These are phyloP conservation scores for Trichophaea hybrida DNA, from an alignment of 2,329 filamentous ascomycete genomes.

Conservation along the genomic window DNA sequence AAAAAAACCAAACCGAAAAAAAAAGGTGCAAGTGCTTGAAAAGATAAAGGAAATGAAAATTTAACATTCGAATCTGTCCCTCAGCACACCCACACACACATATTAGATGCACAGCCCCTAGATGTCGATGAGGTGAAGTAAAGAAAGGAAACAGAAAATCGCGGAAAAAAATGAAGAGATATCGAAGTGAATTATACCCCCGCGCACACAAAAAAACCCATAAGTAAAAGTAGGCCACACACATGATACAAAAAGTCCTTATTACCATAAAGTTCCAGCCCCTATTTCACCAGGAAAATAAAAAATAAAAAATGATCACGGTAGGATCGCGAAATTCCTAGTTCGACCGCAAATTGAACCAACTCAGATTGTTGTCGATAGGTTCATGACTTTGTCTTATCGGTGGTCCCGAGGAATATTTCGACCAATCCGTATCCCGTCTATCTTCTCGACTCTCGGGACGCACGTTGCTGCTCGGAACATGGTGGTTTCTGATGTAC, in stretches of 20 bases:
- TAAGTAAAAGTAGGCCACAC: neutral
- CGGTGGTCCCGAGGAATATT: neutral
- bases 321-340: neutral
- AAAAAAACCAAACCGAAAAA: neutral
- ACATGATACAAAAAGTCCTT: neutral
- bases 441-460: constrained; percentile 8
- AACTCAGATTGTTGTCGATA: constrained; percentile 13
- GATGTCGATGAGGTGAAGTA: neutral
- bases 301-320: neutral
- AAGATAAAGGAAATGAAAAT: neutral
- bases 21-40: neutral
- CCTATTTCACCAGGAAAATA: neutral
- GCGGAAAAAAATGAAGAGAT: neutral
- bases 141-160: neutral
- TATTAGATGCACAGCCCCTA: neutral
- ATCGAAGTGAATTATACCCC: neutral
- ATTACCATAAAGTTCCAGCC: neutral
- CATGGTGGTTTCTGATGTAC: constrained; percentile 2
- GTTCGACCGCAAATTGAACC: constrained; percentile 17
- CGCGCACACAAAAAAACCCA: neutral
- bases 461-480: constrained; percentile 15
- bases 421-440: neutral
- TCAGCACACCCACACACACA: neutral
- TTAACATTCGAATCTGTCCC: neutral
- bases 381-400: neutral